These are phyloP conservation scores for Citrus cavaleriei DNA, from an alignment of 345 rosid species.

Conservation along the genomic window DNA sequence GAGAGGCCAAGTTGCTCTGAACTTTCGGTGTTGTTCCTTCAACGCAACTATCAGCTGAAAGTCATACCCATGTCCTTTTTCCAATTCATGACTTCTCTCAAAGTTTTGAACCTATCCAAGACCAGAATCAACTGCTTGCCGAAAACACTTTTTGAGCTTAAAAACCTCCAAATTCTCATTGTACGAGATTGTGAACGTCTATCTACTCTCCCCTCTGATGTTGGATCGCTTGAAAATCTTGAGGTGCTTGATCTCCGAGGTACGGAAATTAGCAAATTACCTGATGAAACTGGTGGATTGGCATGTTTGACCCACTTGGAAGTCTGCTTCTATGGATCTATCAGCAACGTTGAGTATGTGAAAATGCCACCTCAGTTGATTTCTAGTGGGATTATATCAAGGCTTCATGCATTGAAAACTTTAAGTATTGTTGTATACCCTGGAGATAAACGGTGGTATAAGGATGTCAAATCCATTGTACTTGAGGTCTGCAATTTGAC, in stretches of 20 bases:
- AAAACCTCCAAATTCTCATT: conserved; percentile 1
- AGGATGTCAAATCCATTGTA: background rate
- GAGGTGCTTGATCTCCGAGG: conserved; percentile 20
- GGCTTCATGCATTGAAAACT: background rate
- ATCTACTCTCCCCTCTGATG: conserved; percentile 11
- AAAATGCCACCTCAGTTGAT: conserved; percentile 8
- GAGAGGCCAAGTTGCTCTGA: background rate
- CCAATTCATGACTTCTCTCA: conserved; percentile 10
- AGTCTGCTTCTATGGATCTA: conserved; percentile 21
- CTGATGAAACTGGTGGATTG: background rate
- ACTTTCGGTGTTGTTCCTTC: conserved; percentile 13
- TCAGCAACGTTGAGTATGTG: background rate
- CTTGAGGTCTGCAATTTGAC: conserved; percentile 6
- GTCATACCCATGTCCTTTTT: conserved; percentile 19
- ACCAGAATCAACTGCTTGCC: conserved; percentile 24
- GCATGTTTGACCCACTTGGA: conserved; percentile 13
- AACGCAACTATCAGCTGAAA: conserved; percentile 17
- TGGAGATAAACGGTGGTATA: conserved; percentile 16
- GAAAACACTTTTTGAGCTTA: conserved; percentile 3
- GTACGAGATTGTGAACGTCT: conserved; percentile 19
- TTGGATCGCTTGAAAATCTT: conserved; percentile 11
- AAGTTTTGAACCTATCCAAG: conserved; percentile 16
- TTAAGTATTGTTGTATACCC: conserved; percentile 14
- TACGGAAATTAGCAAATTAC: conserved; percentile 4
- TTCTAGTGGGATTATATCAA: conserved; percentile 1